Percentiles rank a stretch among this genome's conserved stretches.
Conservation (phyloP, 768 basidiomycete genomes). For the Agaricus sinodeliciosus region DNA sequence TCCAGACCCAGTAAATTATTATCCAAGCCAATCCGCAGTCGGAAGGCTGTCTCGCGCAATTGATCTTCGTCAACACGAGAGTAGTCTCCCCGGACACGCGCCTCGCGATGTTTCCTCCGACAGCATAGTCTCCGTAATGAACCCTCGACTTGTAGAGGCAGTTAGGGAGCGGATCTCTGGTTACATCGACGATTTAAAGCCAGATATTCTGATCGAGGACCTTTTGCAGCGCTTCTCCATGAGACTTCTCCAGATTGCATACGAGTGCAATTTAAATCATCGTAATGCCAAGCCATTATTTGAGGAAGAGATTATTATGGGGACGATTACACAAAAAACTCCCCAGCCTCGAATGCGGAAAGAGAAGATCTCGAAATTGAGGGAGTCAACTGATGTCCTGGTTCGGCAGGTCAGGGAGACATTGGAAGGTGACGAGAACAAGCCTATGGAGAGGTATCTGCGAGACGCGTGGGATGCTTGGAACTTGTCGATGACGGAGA, state of each 20-base stretch:
- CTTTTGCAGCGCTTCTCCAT: slow-evolving; percentile 34
- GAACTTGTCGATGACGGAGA: slow-evolving; percentile 29
- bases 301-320: slow-evolving; percentile 60
- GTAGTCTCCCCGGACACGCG: slow-evolving; percentile 9
- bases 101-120: neutral
- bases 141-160: neutral
- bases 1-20: slow-evolving; percentile 30
- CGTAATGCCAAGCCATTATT: slow-evolving; percentile 34
- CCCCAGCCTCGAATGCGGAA: slow-evolving; percentile 46
- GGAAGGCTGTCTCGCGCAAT: slow-evolving; percentile 57
- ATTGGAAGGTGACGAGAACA: slow-evolving; percentile 38
- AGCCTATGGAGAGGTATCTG: slow-evolving; percentile 30
- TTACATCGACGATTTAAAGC: neutral
- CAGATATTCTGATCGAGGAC: slow-evolving; percentile 16
- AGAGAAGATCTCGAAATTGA: slow-evolving; percentile 45
- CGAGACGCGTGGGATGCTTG: slow-evolving; percentile 49
- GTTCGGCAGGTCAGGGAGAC: slow-evolving; percentile 42
- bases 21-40: slow-evolving; percentile 47
- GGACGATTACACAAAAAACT: slow-evolving; percentile 57
- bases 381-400: slow-evolving; percentile 47
- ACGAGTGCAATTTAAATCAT: slow-evolving; percentile 37
- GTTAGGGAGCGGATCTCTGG: neutral
- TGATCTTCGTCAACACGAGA: slow-evolving; percentile 33
- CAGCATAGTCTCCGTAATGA: neutral
- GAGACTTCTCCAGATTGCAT: slow-evolving; percentile 41